phyloP scores from a whole-genome alignment of 2,329 filamentous ascomycete species.

The Paecilomyces dactylethromorphus region DNA sequence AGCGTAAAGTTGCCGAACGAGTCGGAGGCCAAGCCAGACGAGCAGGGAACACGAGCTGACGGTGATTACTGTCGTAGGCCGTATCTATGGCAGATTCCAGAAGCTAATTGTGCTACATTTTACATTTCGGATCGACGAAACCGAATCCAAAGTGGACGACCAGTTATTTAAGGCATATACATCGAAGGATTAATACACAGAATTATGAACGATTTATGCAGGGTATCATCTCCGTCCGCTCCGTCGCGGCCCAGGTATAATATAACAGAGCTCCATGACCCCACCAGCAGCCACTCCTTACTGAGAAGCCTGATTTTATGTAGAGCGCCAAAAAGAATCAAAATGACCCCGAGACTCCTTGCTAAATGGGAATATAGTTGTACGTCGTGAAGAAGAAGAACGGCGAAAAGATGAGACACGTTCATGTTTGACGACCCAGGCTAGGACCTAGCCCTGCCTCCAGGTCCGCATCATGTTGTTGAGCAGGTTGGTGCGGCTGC shows the following conservation, averaged over 20 bases:
- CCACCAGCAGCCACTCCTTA: background rate
- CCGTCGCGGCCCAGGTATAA: no score
- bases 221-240: background rate
- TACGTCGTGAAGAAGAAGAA: conserved; percentile 3
- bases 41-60: background rate
- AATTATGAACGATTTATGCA: background rate
- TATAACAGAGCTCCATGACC: background rate
- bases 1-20: background rate
- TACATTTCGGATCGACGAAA: background rate
- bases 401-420: background rate
- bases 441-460: conserved; percentile 2
- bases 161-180: background rate
- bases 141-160: background rate
- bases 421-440: background rate
- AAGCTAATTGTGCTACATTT: background rate
- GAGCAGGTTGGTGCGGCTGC: background rate
- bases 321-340: background rate
- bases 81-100: background rate
- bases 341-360: conserved; percentile 4
- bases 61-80: background rate
- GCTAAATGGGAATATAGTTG: conserved; percentile 1
- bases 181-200: background rate
- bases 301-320: background rate
- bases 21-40: background rate
- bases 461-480: conserved; percentile 1